A percentile compares a stretch with the other conserved stretches of the same genome.
Evolutionary conservation across 2,329 filamentous ascomycete genomes (phyloP).

Genomic region (Hirsutella thompsonii): DNA sequence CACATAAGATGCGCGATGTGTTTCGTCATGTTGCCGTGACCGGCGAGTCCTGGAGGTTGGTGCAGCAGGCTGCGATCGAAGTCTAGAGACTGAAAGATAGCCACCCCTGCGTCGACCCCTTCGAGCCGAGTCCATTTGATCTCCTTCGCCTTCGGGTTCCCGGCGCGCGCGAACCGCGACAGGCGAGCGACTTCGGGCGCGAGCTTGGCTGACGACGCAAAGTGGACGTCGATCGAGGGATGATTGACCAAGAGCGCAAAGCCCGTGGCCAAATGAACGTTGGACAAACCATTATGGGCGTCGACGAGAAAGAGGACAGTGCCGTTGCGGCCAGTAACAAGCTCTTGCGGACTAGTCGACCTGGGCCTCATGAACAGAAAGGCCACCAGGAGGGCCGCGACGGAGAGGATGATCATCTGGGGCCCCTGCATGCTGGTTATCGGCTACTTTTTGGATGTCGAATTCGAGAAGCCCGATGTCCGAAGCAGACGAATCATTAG

Average conservation of each 20-base stretch:
- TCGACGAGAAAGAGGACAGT: slow-evolving; percentile 21
- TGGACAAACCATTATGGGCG: slow-evolving; percentile 19
- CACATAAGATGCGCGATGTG: too few species aligned
- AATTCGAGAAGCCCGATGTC: too few species aligned
- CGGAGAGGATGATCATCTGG: too few species aligned
- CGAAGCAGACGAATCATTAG: too few species aligned
- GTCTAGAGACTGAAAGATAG: slow-evolving; percentile 7
- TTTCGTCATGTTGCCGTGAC: slow-evolving; percentile 6
- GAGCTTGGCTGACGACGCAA: slow-evolving; percentile 17
- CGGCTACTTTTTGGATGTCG: too few species aligned
- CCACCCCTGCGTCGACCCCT: too few species aligned
- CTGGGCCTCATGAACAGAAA: too few species aligned
- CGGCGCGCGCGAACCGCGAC: slow-evolving; percentile 4
- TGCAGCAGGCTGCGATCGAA: too few species aligned
- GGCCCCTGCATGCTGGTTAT: too few species aligned
- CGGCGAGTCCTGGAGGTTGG: slow-evolving; percentile 3
- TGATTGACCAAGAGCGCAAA: slow-evolving; percentile 19
- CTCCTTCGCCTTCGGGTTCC: slow-evolving; percentile 6
- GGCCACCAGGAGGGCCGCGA: too few species aligned
- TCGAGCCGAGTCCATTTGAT: slow-evolving; percentile 11
- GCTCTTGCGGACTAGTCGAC: neutral
- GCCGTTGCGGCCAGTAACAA: slow-evolving; percentile 10
- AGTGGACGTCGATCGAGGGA: slow-evolving; percentile 19
- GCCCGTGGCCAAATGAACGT: slow-evolving; percentile 22
- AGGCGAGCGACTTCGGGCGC: slow-evolving; percentile 3